Evolutionary conservation across 352 stramenopile genomes (phyloP).

Genomic region (Blastocystis sp.): DNA sequence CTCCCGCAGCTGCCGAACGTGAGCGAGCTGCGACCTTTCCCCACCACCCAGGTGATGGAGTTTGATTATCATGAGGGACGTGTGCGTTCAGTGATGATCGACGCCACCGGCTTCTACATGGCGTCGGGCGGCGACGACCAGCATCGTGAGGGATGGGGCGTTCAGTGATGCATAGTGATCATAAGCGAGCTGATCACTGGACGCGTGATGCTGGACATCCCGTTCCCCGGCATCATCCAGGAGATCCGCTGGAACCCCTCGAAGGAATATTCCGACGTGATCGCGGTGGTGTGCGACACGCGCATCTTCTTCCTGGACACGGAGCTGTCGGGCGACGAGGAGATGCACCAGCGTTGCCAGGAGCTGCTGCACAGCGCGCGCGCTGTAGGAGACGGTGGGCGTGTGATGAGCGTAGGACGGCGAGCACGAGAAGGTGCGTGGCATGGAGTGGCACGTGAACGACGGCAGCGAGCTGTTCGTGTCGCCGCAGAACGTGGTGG

Average conservation of each 20-base stretch:
- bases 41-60: conserved; percentile 88
- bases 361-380: conserved; percentile 32
- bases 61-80: conserved; percentile 86
- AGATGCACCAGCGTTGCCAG: conserved; percentile 30
- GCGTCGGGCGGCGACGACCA: conserved; percentile 91
- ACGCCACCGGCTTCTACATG: conserved; percentile 94
- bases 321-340: conserved; percentile 39
- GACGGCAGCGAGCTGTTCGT: not conserved
- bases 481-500: conserved; percentile 8
- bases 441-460: conserved; percentile 57
- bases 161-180: conserved; percentile 80
- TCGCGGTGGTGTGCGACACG: conserved; percentile 81
- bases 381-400: not conserved
- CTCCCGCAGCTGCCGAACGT: conserved; percentile 94
- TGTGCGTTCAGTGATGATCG: conserved; percentile 90
- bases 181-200: conserved; percentile 95
- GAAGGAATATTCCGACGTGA: conserved; percentile 86
- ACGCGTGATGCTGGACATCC: conserved; percentile 34
- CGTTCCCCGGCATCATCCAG: conserved; percentile 26
- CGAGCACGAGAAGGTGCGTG: conserved; percentile 16
- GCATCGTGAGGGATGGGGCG: not conserved
- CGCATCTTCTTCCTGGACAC: conserved; percentile 53
- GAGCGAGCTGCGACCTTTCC: conserved; percentile 95
- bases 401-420: conserved; percentile 5
- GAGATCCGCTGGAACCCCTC: conserved; percentile 75